Conservation (phyloP, 1,284 basidiomycete species). For the Sanghuangporus baumii region DNA sequence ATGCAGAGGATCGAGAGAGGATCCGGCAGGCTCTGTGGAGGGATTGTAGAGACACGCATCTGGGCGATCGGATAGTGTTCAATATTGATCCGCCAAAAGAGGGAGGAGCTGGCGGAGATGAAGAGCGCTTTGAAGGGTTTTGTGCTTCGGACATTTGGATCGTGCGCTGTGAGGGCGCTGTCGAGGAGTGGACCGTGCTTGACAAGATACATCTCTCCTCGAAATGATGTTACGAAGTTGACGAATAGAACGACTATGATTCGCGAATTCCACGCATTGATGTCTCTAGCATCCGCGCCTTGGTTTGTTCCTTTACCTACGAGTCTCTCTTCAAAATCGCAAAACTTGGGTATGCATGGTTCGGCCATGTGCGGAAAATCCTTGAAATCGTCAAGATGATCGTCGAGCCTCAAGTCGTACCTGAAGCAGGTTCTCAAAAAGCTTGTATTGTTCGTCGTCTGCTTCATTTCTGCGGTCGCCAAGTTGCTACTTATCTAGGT, state of each 20-base stretch:
- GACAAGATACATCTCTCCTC: slow-evolving; percentile 30
- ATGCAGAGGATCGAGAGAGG: slow-evolving; percentile 35
- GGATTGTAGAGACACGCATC: slow-evolving; percentile 27
- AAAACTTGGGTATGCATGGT: too few species aligned
- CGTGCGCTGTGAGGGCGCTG: slow-evolving; percentile 54
- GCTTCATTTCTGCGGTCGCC: too few species aligned
- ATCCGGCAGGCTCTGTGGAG: slow-evolving; percentile 33
- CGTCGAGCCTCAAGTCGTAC: too few species aligned
- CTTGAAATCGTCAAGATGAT: too few species aligned
- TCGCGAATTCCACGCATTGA: too few species aligned
- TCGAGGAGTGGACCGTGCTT: slow-evolving; percentile 52
- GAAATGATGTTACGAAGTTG: background rate
- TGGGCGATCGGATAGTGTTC: slow-evolving; percentile 18
- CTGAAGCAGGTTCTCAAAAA: too few species aligned
- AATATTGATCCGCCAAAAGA: background rate
- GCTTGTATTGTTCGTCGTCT: too few species aligned
- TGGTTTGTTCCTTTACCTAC: too few species aligned
- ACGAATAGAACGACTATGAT: background rate
- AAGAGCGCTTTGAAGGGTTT: slow-evolving; percentile 40
- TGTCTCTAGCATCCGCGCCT: too few species aligned
- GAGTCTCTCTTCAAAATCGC: too few species aligned
- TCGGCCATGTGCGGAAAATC: too few species aligned
- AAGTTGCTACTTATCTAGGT: too few species aligned
- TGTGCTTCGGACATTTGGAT: slow-evolving; percentile 55
- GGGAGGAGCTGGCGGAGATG: slow-evolving; percentile 16